These are phyloP conservation scores for Pseudomonodictys pantanalensis DNA, from an alignment of 495 filamentous ascomycete species.

Conservation along the genomic window DNA sequence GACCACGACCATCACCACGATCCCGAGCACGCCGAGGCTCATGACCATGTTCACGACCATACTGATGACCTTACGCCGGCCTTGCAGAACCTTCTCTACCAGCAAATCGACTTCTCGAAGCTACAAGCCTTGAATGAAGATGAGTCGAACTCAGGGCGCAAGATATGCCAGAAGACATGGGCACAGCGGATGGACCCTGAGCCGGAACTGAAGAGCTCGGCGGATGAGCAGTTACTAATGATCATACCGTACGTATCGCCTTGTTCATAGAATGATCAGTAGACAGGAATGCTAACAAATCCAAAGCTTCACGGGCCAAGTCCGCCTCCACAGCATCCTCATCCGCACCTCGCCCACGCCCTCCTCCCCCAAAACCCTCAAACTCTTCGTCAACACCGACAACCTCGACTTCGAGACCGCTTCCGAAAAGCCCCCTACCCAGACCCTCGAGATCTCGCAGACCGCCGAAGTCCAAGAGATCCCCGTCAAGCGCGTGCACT, in stretches of 20 bases:
- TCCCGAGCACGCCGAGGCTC: conserved; percentile 44
- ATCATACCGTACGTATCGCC: conserved; percentile 73
- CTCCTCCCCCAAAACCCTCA: conserved; percentile 76
- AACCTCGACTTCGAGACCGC: conserved; percentile 80
- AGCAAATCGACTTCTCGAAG: conserved; percentile 83
- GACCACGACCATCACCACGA: conserved; percentile 43
- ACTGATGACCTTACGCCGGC: conserved; percentile 89
- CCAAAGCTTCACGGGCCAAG: conserved; percentile 82
- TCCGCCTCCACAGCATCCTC: conserved; percentile 86
- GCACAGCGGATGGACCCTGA: conserved; percentile 65
- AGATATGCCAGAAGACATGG: conserved; percentile 88
- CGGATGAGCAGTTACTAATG: conserved; percentile 91
- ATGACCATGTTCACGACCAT: conserved; percentile 63
- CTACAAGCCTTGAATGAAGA: conserved; percentile 85
- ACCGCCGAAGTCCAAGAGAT: conserved; percentile 82
- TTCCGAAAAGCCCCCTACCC: conserved; percentile 65
- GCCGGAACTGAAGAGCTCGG: conserved; percentile 77
- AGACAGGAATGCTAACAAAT: conserved; percentile 1
- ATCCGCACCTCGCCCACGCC: conserved; percentile 68
- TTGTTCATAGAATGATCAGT: not conserved
- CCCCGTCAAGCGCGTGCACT: conserved; percentile 79
- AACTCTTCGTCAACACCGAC: conserved; percentile 79
- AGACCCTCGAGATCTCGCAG: conserved; percentile 73
- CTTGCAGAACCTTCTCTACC: conserved; percentile 80
- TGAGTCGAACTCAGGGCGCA: conserved; percentile 61